Base-by-base conservation (phyloP, 352 stramenopile species). In the Pythium insidiosum region DNA sequence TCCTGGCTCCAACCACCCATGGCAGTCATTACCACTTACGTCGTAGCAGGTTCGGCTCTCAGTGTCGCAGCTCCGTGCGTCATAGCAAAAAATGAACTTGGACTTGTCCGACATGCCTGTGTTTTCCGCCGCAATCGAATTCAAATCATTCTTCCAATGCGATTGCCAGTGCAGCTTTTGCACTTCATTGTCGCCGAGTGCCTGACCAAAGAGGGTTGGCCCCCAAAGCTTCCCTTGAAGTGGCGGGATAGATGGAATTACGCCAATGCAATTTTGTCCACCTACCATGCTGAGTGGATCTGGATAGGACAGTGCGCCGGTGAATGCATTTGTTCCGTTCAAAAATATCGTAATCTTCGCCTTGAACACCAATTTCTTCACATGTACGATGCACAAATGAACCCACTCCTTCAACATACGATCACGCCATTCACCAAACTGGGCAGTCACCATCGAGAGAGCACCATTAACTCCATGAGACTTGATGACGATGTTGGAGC, bases 351-450 rank as follows among this genome's bases (percentile, higher is more conserved):
- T 66, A 9, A 91, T 26, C 50, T 94, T 94, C 58, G 91, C 81
- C 49, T 88, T 91, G 58, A 91, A 94, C 10, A 94, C 73, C 73
- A 94, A 89, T 41, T 90, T 94, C 53, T 90, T 91, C 1, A 74
- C 63, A 48, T 94, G 81, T 1, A 89, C 76, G 37, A 94, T 60
- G 42, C 72, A 87, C 25, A 94, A 34, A 38, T 90, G 77, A 1
- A 81, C 63, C 81, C 78, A 94, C 11, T 53, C 37, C 19, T 36
- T 47, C 43, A 84, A 50, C 66, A 90, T 84, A 24, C 67, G 63
- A 0, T 52, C 47, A 21, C 77, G 52, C 29, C 55, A 63, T 2
- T 70, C 61, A 0, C 44, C 48, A 45, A 93, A 84, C 9, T 73
- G 72, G 2, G 89, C 61, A n/a, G 68, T 49, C 5, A 82, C 48